Evolutionary conservation across 179 eudicot species (phyloP), one percentile per base, ranked within the genome.

Genomic region (Silene noctiflora): DNA sequence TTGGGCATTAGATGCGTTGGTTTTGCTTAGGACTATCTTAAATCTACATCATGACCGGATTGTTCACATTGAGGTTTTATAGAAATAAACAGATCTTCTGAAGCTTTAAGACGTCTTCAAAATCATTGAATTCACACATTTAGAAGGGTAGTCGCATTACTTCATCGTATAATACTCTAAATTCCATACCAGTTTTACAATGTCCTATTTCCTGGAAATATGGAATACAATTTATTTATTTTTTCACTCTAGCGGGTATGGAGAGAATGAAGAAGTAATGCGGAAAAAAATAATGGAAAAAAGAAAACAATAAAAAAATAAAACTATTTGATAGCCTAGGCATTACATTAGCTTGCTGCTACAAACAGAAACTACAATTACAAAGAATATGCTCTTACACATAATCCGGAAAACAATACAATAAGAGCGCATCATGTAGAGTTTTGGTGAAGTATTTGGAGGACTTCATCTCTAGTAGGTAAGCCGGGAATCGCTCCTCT

Each of bases 401-500:
- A 35, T 35, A 7, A 35, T 35, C 42, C 42, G 9, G 9, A 14
- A 48, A 48, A 48, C 16, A 48, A 13, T 48, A 48, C 56, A 48
- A 48, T 8, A 13, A 48, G 56, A 13, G 17, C 3, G 59, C 59
- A 53, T 75, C 78, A 69, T 19, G 62, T 67, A 64, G 79, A 69
- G 71, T 35, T 58, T 63, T 78, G 72, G 27, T 74, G 69, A 71
- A 85, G 62, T 59, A 81, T 69, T 51, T 83, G 25, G 31, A 83
- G 84, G 42, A 89, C 91, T 48, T 82, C 88, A 25, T 82, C 87
- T 80, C 77, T 80, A 3, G 93, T 85, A 4, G 93, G 91, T n/a
- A 93, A 62, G 11, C 92, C 87, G 6, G 98, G 93, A 63, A 93
- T 89, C 3, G 92, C 96, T n/a, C 97, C 97, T 75, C 83, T 88